phyloP scores from a whole-genome alignment of 192 early-diverging fungal genomes.

The Glomus cerebriforme region DNA sequence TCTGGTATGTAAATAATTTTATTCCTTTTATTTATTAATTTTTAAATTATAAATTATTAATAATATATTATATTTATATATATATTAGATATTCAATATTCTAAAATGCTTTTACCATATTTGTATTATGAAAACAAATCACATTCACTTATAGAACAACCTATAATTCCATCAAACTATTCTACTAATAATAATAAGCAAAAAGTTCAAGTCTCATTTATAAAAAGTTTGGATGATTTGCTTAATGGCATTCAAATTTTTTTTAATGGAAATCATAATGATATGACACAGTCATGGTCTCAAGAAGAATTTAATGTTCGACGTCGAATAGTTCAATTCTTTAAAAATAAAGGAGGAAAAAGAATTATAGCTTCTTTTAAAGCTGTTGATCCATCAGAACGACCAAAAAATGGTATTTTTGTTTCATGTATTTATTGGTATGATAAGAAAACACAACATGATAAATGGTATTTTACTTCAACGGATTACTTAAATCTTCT shows the following conservation, averaged over 20 bases:
- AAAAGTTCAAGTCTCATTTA: too few species aligned
- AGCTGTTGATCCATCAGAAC: slow-evolving; percentile 57
- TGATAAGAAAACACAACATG: slow-evolving; percentile 41
- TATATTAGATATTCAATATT: too few species aligned
- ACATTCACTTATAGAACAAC: too few species aligned
- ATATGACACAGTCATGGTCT: slow-evolving; percentile 69
- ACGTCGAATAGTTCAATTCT: slow-evolving; percentile 73
- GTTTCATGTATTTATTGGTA: slow-evolving; percentile 84
- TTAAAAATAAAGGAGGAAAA: slow-evolving; percentile 66
- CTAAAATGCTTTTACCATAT: too few species aligned
- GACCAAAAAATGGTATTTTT: slow-evolving; percentile 65
- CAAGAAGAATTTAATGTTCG: slow-evolving; percentile 65
- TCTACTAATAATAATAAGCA: too few species aligned
- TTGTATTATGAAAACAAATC: too few species aligned
- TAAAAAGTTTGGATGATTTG: not conserved
- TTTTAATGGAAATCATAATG: slow-evolving; percentile 58
- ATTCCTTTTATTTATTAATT: too few species aligned
- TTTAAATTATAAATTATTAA: too few species aligned
- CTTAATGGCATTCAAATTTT: not conserved
- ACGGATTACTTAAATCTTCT: slow-evolving; percentile 78
- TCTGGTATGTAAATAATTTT: too few species aligned
- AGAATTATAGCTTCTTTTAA: slow-evolving; percentile 68
- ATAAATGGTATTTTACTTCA: slow-evolving; percentile 78
- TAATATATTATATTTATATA: too few species aligned
- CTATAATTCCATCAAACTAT: too few species aligned